Conservation (phyloP, 345 rosid species). For the Kernera saxatilis region DNA sequence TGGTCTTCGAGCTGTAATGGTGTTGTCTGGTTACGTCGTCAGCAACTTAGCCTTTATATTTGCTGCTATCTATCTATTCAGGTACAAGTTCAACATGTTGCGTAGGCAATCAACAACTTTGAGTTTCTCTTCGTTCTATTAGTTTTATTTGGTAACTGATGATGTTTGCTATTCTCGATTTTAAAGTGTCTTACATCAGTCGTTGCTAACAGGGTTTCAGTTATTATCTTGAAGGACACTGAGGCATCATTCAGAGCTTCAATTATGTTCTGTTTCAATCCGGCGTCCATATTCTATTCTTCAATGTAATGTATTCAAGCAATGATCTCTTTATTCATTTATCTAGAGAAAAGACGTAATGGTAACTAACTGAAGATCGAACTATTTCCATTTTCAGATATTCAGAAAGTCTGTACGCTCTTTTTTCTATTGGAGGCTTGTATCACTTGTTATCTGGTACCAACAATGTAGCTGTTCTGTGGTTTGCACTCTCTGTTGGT, state of each 20-base stretch:
- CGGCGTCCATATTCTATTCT: conserved; percentile 82
- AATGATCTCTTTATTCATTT: background rate
- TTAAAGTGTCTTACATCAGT: conserved; percentile 20
- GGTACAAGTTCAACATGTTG: conserved; percentile 25
- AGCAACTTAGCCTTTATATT: conserved; percentile 61
- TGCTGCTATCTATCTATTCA: conserved; percentile 47
- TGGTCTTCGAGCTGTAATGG: conserved; percentile 79
- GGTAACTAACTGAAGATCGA: background rate
- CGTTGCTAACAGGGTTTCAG: conserved; percentile 63
- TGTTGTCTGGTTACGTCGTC: conserved; percentile 62
- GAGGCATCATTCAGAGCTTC: conserved; percentile 67
- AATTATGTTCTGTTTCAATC: conserved; percentile 78
- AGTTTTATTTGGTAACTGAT: background rate
- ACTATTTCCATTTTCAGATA: conserved; percentile 45
- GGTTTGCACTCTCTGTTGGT: conserved; percentile 78
- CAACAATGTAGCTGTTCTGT: conserved; percentile 54
- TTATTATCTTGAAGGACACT: conserved; percentile 60
- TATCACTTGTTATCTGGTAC: conserved; percentile 59
- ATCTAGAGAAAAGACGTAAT: background rate
- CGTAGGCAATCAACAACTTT: background rate
- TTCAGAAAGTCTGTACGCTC: conserved; percentile 74
- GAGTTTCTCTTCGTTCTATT: background rate
- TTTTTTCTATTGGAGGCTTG: conserved; percentile 76
- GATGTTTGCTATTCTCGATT: background rate
- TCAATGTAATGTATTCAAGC: conserved; percentile 51